These are phyloP conservation scores for Rhynchospora pubera DNA, from an alignment of 176 grass and related monocot genomes.

Conservation along the genomic window DNA sequence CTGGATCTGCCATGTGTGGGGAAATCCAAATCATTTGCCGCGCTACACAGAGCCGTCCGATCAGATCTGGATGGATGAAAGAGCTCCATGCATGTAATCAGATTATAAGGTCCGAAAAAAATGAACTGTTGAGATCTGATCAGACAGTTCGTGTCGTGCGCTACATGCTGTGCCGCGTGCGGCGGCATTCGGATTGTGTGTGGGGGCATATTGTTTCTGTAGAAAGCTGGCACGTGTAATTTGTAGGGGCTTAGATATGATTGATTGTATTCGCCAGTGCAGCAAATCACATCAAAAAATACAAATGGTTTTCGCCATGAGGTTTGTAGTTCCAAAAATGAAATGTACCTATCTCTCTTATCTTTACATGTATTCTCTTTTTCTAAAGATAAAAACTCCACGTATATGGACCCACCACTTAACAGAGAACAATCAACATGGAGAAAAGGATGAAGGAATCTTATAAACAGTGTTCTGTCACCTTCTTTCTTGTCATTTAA, in stretches of 20 bases:
- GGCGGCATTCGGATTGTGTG: no score
- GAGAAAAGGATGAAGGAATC: constrained; percentile 14
- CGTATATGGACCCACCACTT: constrained; percentile 15
- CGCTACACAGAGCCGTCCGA: no score
- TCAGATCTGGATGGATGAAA: no score
- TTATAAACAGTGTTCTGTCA: constrained; percentile 11
- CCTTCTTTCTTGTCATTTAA: constrained; percentile 17
- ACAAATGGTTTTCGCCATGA: neutral
- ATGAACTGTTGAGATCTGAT: no score
- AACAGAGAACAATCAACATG: constrained; percentile 18
- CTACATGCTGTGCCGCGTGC: no score
- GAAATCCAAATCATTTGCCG: no score
- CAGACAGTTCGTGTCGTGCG: no score
- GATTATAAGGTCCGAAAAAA: no score
- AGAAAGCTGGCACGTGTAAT: neutral
- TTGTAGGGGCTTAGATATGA: neutral
- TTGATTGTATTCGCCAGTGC: neutral
- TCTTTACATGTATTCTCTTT: neutral
- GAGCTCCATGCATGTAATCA: no score
- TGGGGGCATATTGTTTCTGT: neutral
- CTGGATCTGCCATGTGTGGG: no score
- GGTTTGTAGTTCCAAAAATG: neutral
- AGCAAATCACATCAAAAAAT: neutral
- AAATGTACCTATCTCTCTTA: neutral
- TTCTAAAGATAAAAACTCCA: neutral